Conservation (phyloP, 192 early-diverging fungal genomes). For the Physocladia obscura region DNA sequence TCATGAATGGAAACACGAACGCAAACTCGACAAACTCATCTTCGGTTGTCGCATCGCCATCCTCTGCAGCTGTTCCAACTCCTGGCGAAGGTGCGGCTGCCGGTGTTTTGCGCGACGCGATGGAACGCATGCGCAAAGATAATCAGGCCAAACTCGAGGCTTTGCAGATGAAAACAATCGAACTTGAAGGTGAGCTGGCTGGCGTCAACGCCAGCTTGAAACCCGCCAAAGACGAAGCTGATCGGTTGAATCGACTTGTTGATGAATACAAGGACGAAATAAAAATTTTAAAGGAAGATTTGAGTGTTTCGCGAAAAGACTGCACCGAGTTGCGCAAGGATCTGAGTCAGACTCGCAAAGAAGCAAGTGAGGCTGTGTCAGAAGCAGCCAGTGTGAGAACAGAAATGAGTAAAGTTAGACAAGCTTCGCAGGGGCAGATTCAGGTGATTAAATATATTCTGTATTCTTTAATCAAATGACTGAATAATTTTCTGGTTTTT, state of each 20-base stretch:
- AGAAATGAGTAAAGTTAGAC: conserved; percentile 17
- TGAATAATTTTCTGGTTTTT: not conserved
- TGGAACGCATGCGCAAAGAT: conserved; percentile 28
- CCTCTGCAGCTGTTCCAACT: not conserved
- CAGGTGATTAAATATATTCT: not conserved
- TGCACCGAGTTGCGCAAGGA: not conserved
- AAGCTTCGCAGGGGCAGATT: not conserved
- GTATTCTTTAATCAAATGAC: too few relatives aligned
- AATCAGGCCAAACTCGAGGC: not conserved
- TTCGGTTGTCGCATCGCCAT: too few relatives aligned
- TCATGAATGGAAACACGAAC: too few relatives aligned
- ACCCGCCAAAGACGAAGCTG: not conserved
- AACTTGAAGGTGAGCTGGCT: conserved; percentile 3
- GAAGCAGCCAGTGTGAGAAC: not conserved
- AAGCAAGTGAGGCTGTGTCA: not conserved
- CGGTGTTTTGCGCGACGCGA: conserved; percentile 22
- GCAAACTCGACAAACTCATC: too few relatives aligned
- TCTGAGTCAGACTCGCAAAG: not conserved
- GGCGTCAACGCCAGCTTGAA: not conserved
- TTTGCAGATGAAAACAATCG: not conserved
- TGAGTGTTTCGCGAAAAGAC: not conserved
- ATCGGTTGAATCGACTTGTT: not conserved
- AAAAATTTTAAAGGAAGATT: not conserved
- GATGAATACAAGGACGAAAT: not conserved
- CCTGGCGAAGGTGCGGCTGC: not conserved